These are phyloP conservation scores for Huntiella savannae DNA, from an alignment of 2,329 filamentous ascomycete genomes.

Conservation along the genomic window DNA sequence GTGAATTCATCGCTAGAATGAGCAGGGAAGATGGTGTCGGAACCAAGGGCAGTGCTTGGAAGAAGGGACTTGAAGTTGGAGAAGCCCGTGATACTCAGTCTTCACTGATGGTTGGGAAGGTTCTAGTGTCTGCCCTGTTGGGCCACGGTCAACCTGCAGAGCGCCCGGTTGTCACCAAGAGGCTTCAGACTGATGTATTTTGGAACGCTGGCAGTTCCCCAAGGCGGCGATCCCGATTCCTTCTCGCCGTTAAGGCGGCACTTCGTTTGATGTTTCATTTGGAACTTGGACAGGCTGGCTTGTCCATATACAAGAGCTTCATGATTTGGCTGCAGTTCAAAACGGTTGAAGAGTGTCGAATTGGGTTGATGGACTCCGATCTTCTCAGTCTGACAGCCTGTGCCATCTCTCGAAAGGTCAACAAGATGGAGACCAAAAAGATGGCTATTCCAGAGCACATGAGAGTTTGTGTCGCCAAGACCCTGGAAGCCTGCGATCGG, in stretches of 20 bases:
- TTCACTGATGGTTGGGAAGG: conserved; percentile 32
- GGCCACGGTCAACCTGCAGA: conserved; percentile 17
- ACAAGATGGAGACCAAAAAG: conserved; percentile 19
- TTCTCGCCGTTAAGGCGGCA: conserved; percentile 34
- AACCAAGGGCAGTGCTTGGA: conserved; percentile 16
- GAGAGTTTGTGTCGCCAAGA: conserved; percentile 21
- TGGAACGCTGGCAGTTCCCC: conserved; percentile 19
- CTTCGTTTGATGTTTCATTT: conserved; percentile 21
- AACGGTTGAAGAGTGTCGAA: conserved; percentile 17
- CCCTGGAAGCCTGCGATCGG: conserved; percentile 14
- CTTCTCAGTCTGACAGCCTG: conserved; percentile 22
- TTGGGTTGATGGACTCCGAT: conserved; percentile 14
- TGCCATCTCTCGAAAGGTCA: conserved; percentile 24
- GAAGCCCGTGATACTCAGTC: conserved; percentile 30
- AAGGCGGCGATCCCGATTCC: conserved; percentile 34
- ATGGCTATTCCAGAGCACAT: not conserved
- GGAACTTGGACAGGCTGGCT: not conserved
- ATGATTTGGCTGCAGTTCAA: conserved; percentile 27
- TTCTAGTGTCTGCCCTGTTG: conserved; percentile 23
- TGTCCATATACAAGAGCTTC: conserved; percentile 28
- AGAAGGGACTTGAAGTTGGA: conserved; percentile 18
- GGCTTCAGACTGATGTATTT: conserved; percentile 34
- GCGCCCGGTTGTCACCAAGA: conserved; percentile 24
- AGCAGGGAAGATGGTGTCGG: conserved; percentile 14
- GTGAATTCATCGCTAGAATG: conserved; percentile 15